Evolutionary conservation across 148 eudicot species (phyloP).

Genomic region (Cornus kousa): DNA sequence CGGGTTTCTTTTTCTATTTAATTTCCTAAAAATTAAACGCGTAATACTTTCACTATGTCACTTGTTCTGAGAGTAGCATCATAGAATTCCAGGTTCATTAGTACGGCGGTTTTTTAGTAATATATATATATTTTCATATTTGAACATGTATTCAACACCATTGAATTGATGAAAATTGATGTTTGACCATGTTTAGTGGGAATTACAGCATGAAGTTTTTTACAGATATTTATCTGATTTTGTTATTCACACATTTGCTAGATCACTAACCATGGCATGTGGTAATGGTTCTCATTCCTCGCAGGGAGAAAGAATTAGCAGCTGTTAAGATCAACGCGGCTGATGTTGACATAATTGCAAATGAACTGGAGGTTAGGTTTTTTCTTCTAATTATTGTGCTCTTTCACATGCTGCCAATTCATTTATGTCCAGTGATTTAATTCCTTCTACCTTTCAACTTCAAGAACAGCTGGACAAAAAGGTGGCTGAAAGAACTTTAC

Average conservation of each 20-base stretch:
- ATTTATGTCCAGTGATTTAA: background rate
- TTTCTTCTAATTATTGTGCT: no score
- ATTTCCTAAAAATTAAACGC: background rate
- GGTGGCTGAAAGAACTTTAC: constrained; percentile 88
- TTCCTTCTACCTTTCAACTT: background rate
- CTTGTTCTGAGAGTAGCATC: background rate
- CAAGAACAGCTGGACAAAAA: constrained; percentile 76
- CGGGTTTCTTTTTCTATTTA: background rate
- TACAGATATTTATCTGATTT: background rate
- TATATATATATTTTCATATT: background rate
- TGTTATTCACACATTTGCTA: background rate
- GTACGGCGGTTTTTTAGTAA: background rate
- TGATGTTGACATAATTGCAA: constrained; percentile 85
- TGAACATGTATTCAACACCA: background rate
- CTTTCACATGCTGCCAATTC: background rate
- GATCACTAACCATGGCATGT: background rate
- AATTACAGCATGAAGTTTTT: background rate
- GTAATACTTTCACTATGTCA: no score
- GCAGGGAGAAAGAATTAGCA: constrained; percentile 89
- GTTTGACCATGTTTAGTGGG: background rate
- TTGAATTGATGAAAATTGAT: background rate
- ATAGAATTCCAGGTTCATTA: background rate
- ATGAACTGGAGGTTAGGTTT: constrained; percentile 76
- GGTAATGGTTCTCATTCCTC: constrained; percentile 1
- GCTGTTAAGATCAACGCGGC: constrained; percentile 90